Evolutionary conservation across 495 filamentous ascomycete genomes (phyloP), one percentile per base, ranked within the genome.

Genomic region (Xanthoparmelia taractica): DNA sequence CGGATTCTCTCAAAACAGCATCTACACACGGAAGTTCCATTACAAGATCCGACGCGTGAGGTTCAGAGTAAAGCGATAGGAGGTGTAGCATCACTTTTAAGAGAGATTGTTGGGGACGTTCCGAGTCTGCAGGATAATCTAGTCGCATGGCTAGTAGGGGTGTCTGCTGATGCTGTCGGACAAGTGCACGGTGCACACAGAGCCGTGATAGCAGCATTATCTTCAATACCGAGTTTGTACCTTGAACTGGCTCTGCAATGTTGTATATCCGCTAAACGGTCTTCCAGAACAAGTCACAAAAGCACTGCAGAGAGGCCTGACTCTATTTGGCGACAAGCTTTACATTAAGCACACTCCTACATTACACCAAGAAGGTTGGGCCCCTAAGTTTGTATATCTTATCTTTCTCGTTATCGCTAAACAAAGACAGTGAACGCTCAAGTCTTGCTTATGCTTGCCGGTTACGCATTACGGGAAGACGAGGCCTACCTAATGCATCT

Each of bases 261-360:
- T 27, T 48, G n/a, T 17, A 50, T 37, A 36, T 1, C 25, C 18
- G 25, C 27, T 12, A 38, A 58, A 27, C 20, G 12, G 38, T 33
- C 50, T 33, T 54, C 27, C 18, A 70, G 75, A 58, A 54, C 33
- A 41, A 15, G 25, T 57, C n/a, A 58, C 83, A 78, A 81, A 6
- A 72, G 77, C 6, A 69, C 95, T 15, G 69, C 95, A 23, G 82
- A 89, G 63, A 88, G 84, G 69, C 79, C 76, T 96, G 33, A 75
- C 76, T 56, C 81, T 88, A 41, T 96, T 96, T 70, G 89, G 87
- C 15, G 92, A 97, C 67, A 85, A 89, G 59, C 77, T 97, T 41
- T 92, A 87, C 69, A 91, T 97, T 67, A 89, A 86, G 63, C 91
- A 96, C 71, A 84, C 87, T 8, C 87, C 91, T 4, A 82, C 88